These are phyloP conservation scores for Cladosporium sp. DNA, from an alignment of 2,329 filamentous ascomycete species.

Conservation along the genomic window DNA sequence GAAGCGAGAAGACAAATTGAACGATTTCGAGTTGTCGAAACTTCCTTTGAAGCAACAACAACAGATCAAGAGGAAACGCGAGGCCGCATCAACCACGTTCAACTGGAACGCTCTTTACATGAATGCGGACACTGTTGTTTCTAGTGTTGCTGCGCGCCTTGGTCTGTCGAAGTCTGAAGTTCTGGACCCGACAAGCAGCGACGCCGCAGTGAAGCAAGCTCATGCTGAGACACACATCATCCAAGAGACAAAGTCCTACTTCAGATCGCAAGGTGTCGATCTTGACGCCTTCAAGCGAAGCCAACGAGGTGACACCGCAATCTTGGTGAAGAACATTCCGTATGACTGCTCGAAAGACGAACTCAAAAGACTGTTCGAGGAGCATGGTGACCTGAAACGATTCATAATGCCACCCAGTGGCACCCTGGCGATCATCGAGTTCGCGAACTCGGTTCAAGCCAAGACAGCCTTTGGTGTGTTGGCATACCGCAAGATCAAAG, in stretches of 20 bases:
- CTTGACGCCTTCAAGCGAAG: constrained; percentile 86
- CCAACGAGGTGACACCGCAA: constrained; percentile 80
- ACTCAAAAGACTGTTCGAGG: constrained; percentile 77
- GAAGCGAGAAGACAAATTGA: constrained; percentile 78
- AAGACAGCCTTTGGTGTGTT: constrained; percentile 81
- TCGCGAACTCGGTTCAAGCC: constrained; percentile 74
- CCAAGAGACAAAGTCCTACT: constrained; percentile 93
- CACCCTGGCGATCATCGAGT: constrained; percentile 92
- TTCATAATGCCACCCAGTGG: constrained; percentile 91
- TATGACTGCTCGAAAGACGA: constrained; percentile 80
- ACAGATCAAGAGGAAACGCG: constrained; percentile 79
- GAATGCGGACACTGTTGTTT: constrained; percentile 90
- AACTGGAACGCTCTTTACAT: constrained; percentile 99
- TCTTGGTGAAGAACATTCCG: constrained; percentile 93
- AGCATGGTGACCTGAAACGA: constrained; percentile 77
- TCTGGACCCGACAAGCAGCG: constrained; percentile 91
- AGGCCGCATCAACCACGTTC: constrained; percentile 76
- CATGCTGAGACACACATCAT: constrained; percentile 96
- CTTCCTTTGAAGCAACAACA: constrained; percentile 93
- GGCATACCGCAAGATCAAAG: constrained; percentile 87
- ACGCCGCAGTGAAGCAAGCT: constrained; percentile 93
- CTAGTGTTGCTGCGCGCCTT: constrained; percentile 81
- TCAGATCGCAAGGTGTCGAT: constrained; percentile 83
- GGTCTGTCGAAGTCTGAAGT: constrained; percentile 89
- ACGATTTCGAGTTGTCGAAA: constrained; percentile 88